Base-by-base conservation (phyloP, 2,329 filamentous ascomycete genomes). In the Sporothrix globosa region DNA sequence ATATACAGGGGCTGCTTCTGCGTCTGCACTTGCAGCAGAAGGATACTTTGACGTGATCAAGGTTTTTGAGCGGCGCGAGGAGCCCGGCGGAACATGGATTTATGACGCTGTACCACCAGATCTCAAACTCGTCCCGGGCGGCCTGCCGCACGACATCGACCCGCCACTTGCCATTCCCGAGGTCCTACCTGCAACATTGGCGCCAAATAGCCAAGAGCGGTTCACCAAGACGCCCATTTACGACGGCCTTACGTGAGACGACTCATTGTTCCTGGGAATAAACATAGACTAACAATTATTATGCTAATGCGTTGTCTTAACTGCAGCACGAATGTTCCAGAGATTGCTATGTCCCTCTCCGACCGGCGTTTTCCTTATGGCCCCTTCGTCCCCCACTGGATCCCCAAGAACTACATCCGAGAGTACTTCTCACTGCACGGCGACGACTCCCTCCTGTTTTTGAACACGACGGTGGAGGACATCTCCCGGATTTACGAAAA, bases 321-420 rank as follows among this genome's bases (percentile, higher is more conserved):
- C 9, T 17, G 5, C 50, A 81, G 85, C 1, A 88, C 86, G 1
- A 88, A 88, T 65, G 85, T 88, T 0, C 86, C 86, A 0, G 82
- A 84, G 21, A 78, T 85, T 67, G 73, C 78, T 30, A 75, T 83
- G 34, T 86, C 91, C 72, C 88, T 88, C 0, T 74, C 80, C 0
- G 80, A 86, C 21, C 87, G 87, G 0, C 88, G 88, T 0, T 91
- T 91, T 73, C 80, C 89, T 0, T 86, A 88, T 73, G 89, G 88
- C 79, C 81, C 81, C 3, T 82, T 88, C 1, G 83, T 91, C 4
- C 80, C 83, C 34, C 76, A 81, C 17, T 91, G 89, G 72, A 78
- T 91, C 14, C 52, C 86, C 0, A 81, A 83, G 2, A 85, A 87
- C 73, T 88, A 87, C 69, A 80, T 88, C 2, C 82, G 87, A 69